Conservation (phyloP, 805 yeast species). For the Clavispora phyllophila region DNA sequence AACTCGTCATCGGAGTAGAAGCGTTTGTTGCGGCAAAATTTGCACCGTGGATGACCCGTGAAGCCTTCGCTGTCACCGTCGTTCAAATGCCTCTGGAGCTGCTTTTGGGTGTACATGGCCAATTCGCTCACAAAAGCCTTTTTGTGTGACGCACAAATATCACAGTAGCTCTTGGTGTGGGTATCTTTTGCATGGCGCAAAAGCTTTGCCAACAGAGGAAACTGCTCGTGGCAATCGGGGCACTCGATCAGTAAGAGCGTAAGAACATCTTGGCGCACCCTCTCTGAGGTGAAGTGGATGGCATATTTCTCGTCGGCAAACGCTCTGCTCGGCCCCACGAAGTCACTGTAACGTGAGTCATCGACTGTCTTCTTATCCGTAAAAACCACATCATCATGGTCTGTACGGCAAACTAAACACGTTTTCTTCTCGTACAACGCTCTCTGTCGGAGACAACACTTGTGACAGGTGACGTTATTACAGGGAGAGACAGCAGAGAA, state of each 20-base stretch:
- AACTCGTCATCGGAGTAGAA: slow-evolving; percentile 89
- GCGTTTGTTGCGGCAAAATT: slow-evolving; percentile 65
- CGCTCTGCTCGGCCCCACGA: slow-evolving; percentile 26
- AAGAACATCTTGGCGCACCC: slow-evolving; percentile 46
- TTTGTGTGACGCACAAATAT: slow-evolving; percentile 72
- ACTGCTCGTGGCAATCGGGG: slow-evolving; percentile 42
- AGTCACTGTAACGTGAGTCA: slow-evolving; percentile 30
- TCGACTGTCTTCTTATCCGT: slow-evolving; percentile 39
- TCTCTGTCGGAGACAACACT: slow-evolving; percentile 77
- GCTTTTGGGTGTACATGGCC: slow-evolving; percentile 52
- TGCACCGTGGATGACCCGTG: slow-evolving; percentile 84
- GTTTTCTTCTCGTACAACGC: slow-evolving; percentile 67
- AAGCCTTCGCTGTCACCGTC: slow-evolving; percentile 75
- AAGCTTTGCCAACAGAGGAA: slow-evolving; percentile 50
- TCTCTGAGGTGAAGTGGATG: slow-evolving; percentile 53
- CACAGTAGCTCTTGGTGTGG: slow-evolving; percentile 66
- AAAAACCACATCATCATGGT: slow-evolving; percentile 52
- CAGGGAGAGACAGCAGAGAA: slow-evolving; percentile 75
- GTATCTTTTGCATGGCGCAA: slow-evolving; percentile 58
- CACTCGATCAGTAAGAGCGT: slow-evolving; percentile 54
- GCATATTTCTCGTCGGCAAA: slow-evolving; percentile 42
- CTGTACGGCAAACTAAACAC: slow-evolving; percentile 84
- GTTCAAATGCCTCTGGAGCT: slow-evolving; percentile 63
- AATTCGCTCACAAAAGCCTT: slow-evolving; percentile 74
- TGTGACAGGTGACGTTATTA: slow-evolving; percentile 77